A percentile compares a stretch with the other conserved stretches of the same genome.
Evolutionary conservation across 495 filamentous ascomycete species (phyloP).

Genomic region (Aspergillus kassunensis): DNA sequence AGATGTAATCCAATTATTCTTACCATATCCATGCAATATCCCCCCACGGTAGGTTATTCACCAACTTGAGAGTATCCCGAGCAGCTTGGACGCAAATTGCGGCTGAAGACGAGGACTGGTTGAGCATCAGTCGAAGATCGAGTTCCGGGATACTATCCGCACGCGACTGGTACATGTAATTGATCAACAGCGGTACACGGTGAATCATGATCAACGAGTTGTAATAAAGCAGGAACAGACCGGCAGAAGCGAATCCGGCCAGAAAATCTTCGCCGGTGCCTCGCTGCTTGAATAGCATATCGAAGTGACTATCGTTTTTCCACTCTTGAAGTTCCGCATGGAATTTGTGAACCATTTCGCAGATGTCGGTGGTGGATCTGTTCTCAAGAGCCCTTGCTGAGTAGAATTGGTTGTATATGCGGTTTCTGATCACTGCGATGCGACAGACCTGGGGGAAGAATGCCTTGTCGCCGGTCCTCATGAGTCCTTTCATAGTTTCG

Average conservation of each 20-base stretch:
- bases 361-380: constrained; percentile 76
- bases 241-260: constrained; percentile 79
- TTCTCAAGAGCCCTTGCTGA: constrained; percentile 74
- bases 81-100: constrained; percentile 83
- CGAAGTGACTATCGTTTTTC: constrained; percentile 74
- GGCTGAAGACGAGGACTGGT: constrained; percentile 76
- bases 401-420: constrained; percentile 86
- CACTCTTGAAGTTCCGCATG: constrained; percentile 85
- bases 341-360: constrained; percentile 83
- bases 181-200: constrained; percentile 89
- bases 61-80: constrained; percentile 80
- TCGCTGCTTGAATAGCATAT: constrained; percentile 76
- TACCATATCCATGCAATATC: constrained; percentile 94
- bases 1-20: constrained; percentile 19
- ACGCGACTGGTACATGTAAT: constrained; percentile 40
- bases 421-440: constrained; percentile 83
- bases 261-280: constrained; percentile 79
- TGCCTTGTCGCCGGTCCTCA: constrained; percentile 70
- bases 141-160: constrained; percentile 1
- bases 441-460: constrained; percentile 86
- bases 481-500: constrained; percentile 69
- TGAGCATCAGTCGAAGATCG: constrained; percentile 48
- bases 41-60: constrained; percentile 90
- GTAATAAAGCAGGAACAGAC: constrained; percentile 90
- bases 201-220: constrained; percentile 95